Conservation (phyloP, 129 eudicot species). For the Lonicera japonica region DNA sequence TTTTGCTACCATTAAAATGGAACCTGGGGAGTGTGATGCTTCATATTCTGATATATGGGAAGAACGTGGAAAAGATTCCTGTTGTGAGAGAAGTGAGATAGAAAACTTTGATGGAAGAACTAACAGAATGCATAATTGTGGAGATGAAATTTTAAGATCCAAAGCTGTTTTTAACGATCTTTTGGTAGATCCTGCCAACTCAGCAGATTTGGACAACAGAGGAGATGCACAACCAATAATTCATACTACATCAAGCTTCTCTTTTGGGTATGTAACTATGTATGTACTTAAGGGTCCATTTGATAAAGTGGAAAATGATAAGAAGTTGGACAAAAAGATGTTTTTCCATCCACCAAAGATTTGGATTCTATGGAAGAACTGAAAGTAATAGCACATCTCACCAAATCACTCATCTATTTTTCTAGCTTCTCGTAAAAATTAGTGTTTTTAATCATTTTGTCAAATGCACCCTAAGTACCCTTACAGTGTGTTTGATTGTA, state of each 20-base stretch:
- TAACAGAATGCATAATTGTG: slow-evolving; percentile 7
- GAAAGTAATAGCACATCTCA: no score
- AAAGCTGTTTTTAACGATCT: slow-evolving; percentile 11
- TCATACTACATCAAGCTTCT: slow-evolving; percentile 3
- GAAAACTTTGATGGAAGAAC: slow-evolving; percentile 16
- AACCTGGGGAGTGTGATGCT: slow-evolving; percentile 15
- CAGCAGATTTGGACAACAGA: slow-evolving; percentile 2
- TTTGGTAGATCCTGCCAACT: background rate
- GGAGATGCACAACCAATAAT: slow-evolving; percentile 12
- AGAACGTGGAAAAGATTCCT: slow-evolving; percentile 14
- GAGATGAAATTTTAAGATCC: slow-evolving; percentile 7
- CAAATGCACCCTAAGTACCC: no score
- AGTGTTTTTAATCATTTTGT: no score
- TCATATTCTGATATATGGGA: slow-evolving; percentile 14
- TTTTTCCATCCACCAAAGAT: no score
- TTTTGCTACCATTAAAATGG: slow-evolving; percentile 9
- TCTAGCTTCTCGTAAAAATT: no score
- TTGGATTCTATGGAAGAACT: no score
- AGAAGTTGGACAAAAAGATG: no score
- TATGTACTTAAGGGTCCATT: no score
- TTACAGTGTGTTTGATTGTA: no score
- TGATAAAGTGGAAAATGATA: no score
- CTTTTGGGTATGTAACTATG: slow-evolving; percentile 23
- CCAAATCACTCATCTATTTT: no score
- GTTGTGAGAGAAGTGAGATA: slow-evolving; percentile 11